Conservation (phyloP, 768 basidiomycete genomes). For the Mycena filopes region DNA sequence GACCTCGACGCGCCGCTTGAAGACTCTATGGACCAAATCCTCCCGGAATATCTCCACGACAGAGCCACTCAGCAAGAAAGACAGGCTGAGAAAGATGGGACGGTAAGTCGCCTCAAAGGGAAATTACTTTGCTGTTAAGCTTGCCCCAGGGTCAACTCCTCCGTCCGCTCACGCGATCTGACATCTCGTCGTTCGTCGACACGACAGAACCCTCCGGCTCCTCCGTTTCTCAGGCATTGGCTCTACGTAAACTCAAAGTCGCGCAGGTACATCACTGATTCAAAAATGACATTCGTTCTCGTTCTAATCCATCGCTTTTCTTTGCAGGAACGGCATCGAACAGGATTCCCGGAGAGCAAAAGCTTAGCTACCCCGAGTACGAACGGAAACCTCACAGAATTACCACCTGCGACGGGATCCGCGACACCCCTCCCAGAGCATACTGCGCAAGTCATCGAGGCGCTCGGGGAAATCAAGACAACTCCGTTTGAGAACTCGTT, state of each 20-base stretch:
- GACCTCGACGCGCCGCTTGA: constrained; percentile 44
- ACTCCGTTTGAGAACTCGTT: constrained; percentile 78
- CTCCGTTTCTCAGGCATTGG: constrained; percentile 46
- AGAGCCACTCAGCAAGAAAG: constrained; percentile 39
- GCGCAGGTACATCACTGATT: constrained; percentile 48
- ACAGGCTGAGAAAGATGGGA: constrained; percentile 32
- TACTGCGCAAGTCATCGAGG: constrained; percentile 53
- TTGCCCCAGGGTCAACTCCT: constrained; percentile 46
- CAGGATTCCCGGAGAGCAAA: constrained; percentile 33
- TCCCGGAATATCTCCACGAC: constrained; percentile 48
- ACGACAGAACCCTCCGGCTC: constrained; percentile 29
- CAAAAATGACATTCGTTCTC: constrained; percentile 2
- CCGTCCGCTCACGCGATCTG: constrained; percentile 55
- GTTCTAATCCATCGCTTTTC: neutral
- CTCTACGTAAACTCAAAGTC: constrained; percentile 58
- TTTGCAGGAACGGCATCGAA: constrained; percentile 46
- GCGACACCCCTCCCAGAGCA: constrained; percentile 38
- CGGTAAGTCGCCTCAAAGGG: constrained; percentile 33
- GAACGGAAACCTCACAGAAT: constrained; percentile 43
- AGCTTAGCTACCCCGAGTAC: constrained; percentile 16
- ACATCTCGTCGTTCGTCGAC: constrained; percentile 49
- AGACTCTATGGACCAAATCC: constrained; percentile 40
- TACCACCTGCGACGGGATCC: constrained; percentile 42
- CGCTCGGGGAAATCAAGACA: constrained; percentile 64
- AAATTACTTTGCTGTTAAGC: constrained; percentile 8